phyloP scores from a whole-genome alignment of 1,139 yeast genomes.

The Candida sanyaensis region DNA sequence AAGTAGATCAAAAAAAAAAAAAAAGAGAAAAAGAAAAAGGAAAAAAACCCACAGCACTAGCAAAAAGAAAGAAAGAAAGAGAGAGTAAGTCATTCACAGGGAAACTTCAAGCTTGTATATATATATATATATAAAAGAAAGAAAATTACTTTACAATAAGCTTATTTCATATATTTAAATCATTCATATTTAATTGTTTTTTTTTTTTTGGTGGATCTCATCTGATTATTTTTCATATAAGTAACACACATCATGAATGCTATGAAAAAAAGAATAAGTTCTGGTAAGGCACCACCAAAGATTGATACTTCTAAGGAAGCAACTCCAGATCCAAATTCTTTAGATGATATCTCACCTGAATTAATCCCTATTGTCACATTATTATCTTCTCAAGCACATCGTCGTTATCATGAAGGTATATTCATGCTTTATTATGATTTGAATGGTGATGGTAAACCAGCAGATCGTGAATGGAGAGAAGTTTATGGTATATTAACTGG shows the following conservation, averaged over 20 bases:
- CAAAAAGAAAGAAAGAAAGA: neutral
- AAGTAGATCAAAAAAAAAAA: neutral
- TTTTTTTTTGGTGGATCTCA: neutral
- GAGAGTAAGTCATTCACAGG: neutral
- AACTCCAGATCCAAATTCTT: slow-evolving; percentile 10
- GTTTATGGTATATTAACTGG: slow-evolving; percentile 92
- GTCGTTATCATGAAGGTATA: slow-evolving; percentile 74
- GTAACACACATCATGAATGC: slow-evolving; percentile 17
- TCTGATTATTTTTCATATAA: neutral
- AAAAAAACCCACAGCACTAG: neutral
- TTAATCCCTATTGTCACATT: slow-evolving; percentile 74
- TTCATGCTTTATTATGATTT: slow-evolving; percentile 72
- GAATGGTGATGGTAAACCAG: slow-evolving; percentile 82
- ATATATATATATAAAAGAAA: too few species aligned
- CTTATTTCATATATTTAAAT: neutral
- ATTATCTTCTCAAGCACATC: slow-evolving; percentile 68
- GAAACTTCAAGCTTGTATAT: neutral
- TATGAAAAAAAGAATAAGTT: slow-evolving; percentile 22
- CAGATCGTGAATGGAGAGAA: slow-evolving; percentile 85
- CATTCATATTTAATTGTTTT: too few species aligned
- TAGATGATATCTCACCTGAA: slow-evolving; percentile 57
- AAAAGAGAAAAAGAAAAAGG: too few species aligned
- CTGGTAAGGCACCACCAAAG: slow-evolving; percentile 14
- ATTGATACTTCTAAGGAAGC: slow-evolving; percentile 6
- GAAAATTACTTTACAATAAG: neutral